Base-by-base conservation (phyloP, 1,139 yeast genomes). In the Magnusiomyces starmeri region DNA sequence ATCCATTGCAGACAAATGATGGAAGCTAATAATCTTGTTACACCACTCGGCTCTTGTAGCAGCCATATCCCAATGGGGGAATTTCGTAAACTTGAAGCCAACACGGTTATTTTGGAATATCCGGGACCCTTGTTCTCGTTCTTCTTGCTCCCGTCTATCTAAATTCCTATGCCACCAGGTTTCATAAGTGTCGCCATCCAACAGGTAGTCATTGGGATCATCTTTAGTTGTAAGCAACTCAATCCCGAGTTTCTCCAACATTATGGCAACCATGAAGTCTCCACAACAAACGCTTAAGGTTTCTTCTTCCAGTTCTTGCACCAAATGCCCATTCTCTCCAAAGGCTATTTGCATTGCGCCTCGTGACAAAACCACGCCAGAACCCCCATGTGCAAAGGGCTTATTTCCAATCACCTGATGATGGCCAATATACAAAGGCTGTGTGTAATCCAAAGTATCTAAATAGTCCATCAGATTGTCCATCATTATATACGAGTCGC, bases 351-450 rank as follows among this genome's bases (percentile, higher is more conserved):
- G 55, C 66, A 69, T 60, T 2, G 69, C 65, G 4, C 59, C 67
- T 1, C 60, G 58, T 3, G 72, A 68, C 9, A 70, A 53, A 4
- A 69, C 66, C 1, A 69, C 68, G 1, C 69, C 73, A 6, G 70
- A 61, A 7, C 73, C 73, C 3, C 73, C 73, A 51, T 69, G 71
- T 2, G 71, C 74, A 57, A 70, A 70, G 10, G 51, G 54, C 12
- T 53, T 58, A 2, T 45, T 43, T 4, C 55, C 56, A 20, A 53
- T 49, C 39, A 56, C 54, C 21, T 62, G 66, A 7, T 59, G 55
- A 1, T 69, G 63, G 16, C 72, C 72, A 51, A 67, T 49, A 56
- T 67, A 68, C 25, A 59, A 54, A 20, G 65, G 61, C 49, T 61
- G 51, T 18, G 53, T 54, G 40, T 63, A 61, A 50, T 67, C 60